Evolutionary conservation across 2,329 filamentous ascomycete species (phyloP), one percentile per base, ranked within the genome.

Genomic region (Neofusicoccum parvum): DNA sequence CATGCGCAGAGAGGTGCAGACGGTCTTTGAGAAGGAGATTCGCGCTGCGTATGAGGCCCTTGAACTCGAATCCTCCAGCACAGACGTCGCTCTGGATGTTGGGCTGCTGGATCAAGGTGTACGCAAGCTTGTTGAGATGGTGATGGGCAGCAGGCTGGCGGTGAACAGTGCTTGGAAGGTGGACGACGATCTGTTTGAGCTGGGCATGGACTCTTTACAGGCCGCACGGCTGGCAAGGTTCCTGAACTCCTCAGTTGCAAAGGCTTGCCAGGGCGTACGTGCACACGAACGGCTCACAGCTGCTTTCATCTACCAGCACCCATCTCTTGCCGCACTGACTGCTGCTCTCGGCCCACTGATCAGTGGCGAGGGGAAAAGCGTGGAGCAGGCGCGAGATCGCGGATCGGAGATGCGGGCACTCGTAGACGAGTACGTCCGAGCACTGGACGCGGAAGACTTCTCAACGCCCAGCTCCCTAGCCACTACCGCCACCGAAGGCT

Each of bases 151-250:
- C 62, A 64, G 49, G 60, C 56, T 67, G 43, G 17, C 62, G 6
- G 4, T 6, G 2, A 34, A 48, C 2, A 10, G 23, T 7, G 50
- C 15, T 6, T 58, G 45, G 58, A 5, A 11, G 3, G 4, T 3
- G 3, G 37, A 68, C 9, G 65, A 62, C n/a, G 58, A 62, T 9
- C n/a, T 62, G 2, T 81, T 81, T 56, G 70, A 69, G 2, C 69
- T 74, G 1, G 80, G 80, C 0, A 70, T 81, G 43, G 79, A 81
- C 67, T 81, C 80, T 0, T 68, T 82, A 36, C 76, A 80, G 23
- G 75, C 81, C 3, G 68, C 5, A 45, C 74, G 20, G 5, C 36
- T 58, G 3, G 51, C 54, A 5, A 41, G 49, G 3, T 2, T 27
- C n/a, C 3, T 65, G n/a, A 48, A 51, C 15, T 27, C 39, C 1